Evolutionary conservation across 176 grass and related monocot species (phyloP), one percentile per base, ranked within the genome.

Genomic region (Aegilops speltoides): DNA sequence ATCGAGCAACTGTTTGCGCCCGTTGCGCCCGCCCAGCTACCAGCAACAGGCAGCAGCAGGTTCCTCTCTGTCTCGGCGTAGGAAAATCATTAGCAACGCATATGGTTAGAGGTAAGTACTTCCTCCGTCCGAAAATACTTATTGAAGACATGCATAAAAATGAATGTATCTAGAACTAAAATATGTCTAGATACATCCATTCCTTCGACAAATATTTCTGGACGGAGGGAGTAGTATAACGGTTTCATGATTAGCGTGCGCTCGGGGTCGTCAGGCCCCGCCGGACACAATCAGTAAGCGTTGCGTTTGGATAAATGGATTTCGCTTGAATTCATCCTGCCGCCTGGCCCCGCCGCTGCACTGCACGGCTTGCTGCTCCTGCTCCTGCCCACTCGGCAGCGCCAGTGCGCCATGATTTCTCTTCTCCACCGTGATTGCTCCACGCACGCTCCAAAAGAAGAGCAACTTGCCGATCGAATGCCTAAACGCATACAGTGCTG

Each of bases 401-500:
- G 4, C 15, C 8, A 2, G 12, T 14, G 14, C 63, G 79, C 5
- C 61, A 82, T 86, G 83, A 82, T 90, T 90, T 70, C 63, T 63
- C 72, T 63, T 56, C 64, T 78, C 70, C 43, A 6, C 45, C 33
- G 65, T 33, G 16, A 77, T 78, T 45, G 61, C 2, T 26, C 8
- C 29, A 36, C 50, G 84, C 79, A 70, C 33, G 67, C 36, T 83
- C 9, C 0, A 43, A 76, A 86, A 86, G 50, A 76, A 29, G 2
- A 22, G 15, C 16, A 73, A 43, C 13, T 31, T 41, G 54, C 37
- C 22, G 32, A 11, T 41, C n/a, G 7, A 57, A 57, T 20, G 17
- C 52, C 16, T 50, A 52, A 52, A 6, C 1, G 16, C 3, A 57
- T 7, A 57, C 56, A 22, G 19, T 22, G 56, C 19, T 22, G 56